A percentile compares a stretch with the other conserved stretches of the same genome.
Evolutionary conservation across 2,329 filamentous ascomycete species (phyloP).

Genomic region (Verticillium nonalfalfae): DNA sequence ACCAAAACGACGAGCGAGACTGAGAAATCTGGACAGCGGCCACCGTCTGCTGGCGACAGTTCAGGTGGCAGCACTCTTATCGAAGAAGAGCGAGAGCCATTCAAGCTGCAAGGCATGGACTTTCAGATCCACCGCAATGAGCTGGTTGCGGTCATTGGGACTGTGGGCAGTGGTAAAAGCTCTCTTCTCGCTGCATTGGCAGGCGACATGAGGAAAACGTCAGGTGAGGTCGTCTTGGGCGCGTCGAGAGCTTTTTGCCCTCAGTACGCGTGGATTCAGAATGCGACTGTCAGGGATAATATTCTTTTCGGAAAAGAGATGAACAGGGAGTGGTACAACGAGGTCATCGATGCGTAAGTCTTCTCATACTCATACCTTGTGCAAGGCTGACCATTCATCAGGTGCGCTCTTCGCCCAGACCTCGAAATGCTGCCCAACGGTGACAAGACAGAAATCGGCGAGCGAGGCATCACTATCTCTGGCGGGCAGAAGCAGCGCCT

Average conservation of each 20-base stretch:
- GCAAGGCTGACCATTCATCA: constrained; percentile 16
- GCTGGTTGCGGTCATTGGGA: constrained; percentile 77
- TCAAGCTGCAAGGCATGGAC: constrained; percentile 63
- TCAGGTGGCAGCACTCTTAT: constrained; percentile 49
- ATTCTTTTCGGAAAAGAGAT: constrained; percentile 82
- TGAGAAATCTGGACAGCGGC: constrained; percentile 15
- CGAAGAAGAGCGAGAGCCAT: constrained; percentile 60
- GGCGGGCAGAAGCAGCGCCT: constrained; percentile 93
- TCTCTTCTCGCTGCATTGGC: constrained; percentile 84
- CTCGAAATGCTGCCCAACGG: constrained; percentile 88
- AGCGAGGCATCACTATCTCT: constrained; percentile 90
- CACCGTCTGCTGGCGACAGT: constrained; percentile 30
- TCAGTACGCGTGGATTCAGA: constrained; percentile 98
- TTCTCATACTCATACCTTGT: not conserved
- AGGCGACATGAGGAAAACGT: constrained; percentile 86
- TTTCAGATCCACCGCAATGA: constrained; percentile 68
- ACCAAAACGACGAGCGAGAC: constrained; percentile 13
- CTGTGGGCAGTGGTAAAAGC: constrained; percentile 85
- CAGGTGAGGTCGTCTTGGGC: constrained; percentile 67
- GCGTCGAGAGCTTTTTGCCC: constrained; percentile 85
- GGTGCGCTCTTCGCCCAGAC: constrained; percentile 78
- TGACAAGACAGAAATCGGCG: constrained; percentile 88
- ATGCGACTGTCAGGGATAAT: constrained; percentile 79
- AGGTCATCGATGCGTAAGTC: constrained; percentile 70
- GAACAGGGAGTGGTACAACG: constrained; percentile 71